A percentile compares a stretch with the other conserved stretches of the same genome.
phyloP scores from a whole-genome alignment of 2,329 filamentous ascomycete genomes.

The Huntiella abstrusa region DNA sequence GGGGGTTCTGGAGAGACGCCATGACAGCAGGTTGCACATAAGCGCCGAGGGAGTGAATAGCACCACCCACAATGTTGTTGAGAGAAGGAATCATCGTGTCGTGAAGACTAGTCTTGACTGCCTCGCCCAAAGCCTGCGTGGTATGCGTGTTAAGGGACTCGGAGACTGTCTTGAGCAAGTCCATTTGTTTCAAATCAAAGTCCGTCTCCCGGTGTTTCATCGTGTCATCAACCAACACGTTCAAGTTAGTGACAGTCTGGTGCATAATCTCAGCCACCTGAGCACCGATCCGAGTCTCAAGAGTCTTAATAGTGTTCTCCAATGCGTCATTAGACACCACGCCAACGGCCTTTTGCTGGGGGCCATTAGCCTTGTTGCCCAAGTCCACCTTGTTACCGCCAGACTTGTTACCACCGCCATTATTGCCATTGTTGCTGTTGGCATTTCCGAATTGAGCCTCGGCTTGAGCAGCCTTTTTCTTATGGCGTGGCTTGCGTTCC shows the following conservation, averaged over 20 bases:
- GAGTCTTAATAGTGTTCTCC: conserved; percentile 33
- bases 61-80: conserved; percentile 44
- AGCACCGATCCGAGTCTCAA: conserved; percentile 31
- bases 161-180: conserved; percentile 38
- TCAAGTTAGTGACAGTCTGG: conserved; percentile 40
- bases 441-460: conserved; percentile 23
- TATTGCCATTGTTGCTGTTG: conserved; percentile 17
- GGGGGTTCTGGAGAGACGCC: conserved; percentile 49
- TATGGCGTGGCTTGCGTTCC: conserved; percentile 45
- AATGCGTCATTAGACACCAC: conserved; percentile 27
- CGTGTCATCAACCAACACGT: conserved; percentile 48
- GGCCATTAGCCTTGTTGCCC: conserved; percentile 3
- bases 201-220: conserved; percentile 30
- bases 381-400: background rate
- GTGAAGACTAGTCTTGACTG: conserved; percentile 60
- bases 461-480: conserved; percentile 36
- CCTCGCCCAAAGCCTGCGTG: conserved; percentile 53
- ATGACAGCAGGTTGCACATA: conserved; percentile 45
- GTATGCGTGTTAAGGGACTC: conserved; percentile 43
- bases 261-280: conserved; percentile 33
- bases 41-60: conserved; percentile 54
- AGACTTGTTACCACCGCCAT: conserved; percentile 12
- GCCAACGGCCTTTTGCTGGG: conserved; percentile 9
- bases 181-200: conserved; percentile 33
- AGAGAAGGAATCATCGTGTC: conserved; percentile 58